Evolutionary conservation across 306 rosid genomes (phyloP).

Genomic region (Glycine tomentella): DNA sequence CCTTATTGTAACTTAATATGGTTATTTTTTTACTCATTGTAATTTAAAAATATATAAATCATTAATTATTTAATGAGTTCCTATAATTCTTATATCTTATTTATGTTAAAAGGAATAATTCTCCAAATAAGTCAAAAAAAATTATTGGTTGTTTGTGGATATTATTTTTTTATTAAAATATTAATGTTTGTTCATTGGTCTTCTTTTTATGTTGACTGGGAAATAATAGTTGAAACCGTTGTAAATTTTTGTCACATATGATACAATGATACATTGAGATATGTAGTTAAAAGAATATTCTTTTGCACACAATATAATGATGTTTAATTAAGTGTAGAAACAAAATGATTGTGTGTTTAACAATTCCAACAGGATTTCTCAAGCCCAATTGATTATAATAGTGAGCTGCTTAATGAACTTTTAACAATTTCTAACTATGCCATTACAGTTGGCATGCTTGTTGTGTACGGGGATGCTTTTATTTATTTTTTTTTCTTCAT

Average conservation of each 20-base stretch:
- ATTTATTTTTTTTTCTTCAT: too few species aligned
- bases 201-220: not conserved
- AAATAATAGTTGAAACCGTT: not conserved
- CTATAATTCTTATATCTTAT: not conserved
- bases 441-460: constrained; percentile 19
- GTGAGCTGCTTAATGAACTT: not conserved
- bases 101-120: not conserved
- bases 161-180: not conserved
- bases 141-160: not conserved
- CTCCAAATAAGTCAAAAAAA: too few species aligned
- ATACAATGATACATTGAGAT: not conserved
- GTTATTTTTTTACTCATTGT: too few species aligned
- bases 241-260: too few species aligned
- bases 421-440: not conserved
- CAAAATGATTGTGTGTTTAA: constrained; percentile 41
- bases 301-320: constrained; percentile 48
- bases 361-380: constrained; percentile 35
- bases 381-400: constrained; percentile 26
- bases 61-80: too few species aligned
- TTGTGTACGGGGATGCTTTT: too few species aligned
- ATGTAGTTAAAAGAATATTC: not conserved
- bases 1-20: too few species aligned
- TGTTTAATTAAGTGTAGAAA: not conserved
- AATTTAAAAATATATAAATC: too few species aligned
- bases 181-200: not conserved